These are phyloP conservation scores for Pestalotiopsis sp. DNA, from an alignment of 2,329 filamentous ascomycete genomes.

Conservation along the genomic window DNA sequence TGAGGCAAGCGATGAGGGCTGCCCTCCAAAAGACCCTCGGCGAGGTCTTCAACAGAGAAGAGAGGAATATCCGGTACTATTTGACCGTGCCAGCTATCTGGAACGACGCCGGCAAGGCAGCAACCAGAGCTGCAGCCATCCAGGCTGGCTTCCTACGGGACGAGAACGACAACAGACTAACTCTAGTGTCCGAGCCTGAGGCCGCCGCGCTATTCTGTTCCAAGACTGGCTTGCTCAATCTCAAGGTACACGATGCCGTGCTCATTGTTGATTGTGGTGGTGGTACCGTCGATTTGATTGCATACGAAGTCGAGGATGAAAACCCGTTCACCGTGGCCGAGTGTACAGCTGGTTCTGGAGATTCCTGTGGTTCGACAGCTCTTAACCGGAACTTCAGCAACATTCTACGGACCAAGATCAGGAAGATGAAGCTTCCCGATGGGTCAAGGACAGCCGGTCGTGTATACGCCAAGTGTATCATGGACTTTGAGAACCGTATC, in stretches of 20 bases:
- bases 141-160: conserved; percentile 96
- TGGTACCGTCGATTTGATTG: conserved; percentile 98
- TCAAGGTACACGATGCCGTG: conserved; percentile 98
- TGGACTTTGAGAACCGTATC: conserved; percentile 99
- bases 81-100: conserved; percentile 98
- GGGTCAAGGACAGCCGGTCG: conserved; percentile 96
- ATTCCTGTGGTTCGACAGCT: conserved; percentile 97
- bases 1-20: conserved; percentile 94
- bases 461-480: conserved; percentile 98
- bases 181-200: conserved; percentile 93
- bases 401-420: conserved; percentile 94
- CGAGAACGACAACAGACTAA: conserved; percentile 96
- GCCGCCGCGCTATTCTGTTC: conserved; percentile 97
- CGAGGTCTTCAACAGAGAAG: conserved; percentile 96
- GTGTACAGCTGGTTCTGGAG: conserved; percentile 95
- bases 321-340: conserved; percentile 96
- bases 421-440: conserved; percentile 98
- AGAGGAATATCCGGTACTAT: conserved; percentile 97
- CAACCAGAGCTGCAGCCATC: conserved; percentile 92
- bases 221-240: conserved; percentile 91
- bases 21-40: conserved; percentile 95
- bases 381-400: conserved; percentile 98
- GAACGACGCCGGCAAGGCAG: conserved; percentile 98
- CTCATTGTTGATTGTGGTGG: conserved; percentile 98
- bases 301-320: conserved; percentile 98